These are phyloP conservation scores for Mycena epipterygia DNA, from an alignment of 768 basidiomycete genomes.

Conservation along the genomic window DNA sequence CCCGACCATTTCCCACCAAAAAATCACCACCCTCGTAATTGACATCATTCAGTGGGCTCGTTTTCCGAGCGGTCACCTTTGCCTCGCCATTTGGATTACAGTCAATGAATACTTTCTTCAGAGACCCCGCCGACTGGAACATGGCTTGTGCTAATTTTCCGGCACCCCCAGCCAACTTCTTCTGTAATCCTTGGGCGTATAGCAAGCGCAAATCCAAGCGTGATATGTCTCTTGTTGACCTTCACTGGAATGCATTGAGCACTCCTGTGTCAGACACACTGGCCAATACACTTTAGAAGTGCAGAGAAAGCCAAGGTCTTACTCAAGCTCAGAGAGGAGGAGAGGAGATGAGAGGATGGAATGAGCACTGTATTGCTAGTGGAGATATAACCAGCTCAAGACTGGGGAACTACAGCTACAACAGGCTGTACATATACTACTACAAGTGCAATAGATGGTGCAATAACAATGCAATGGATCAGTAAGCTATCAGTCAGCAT, in stretches of 20 bases:
- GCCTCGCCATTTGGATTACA: neutral
- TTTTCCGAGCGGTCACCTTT: constrained; percentile 8
- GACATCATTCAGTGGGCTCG: neutral
- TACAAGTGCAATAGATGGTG: no score
- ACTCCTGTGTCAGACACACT: neutral
- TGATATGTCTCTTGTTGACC: neutral
- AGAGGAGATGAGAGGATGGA: no score
- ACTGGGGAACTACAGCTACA: no score
- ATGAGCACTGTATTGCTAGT: no score
- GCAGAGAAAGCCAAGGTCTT: neutral
- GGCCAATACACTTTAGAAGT: neutral
- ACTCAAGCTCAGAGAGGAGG: no score
- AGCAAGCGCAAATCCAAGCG: constrained; percentile 3
- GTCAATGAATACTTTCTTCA: neutral
- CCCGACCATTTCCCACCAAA: neutral
- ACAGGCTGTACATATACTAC: no score
- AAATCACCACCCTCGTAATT: neutral
- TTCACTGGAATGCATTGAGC: constrained; percentile 1
- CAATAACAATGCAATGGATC: no score
- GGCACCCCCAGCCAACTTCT: neutral
- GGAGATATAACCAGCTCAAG: no score
- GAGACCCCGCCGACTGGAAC: neutral
- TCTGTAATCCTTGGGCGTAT: constrained; percentile 12
- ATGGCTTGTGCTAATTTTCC: neutral
- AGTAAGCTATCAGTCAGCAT: no score